These are phyloP conservation scores for Nicotiana obtusifolia DNA, from an alignment of 257 asterid genomes.

Conservation along the genomic window DNA sequence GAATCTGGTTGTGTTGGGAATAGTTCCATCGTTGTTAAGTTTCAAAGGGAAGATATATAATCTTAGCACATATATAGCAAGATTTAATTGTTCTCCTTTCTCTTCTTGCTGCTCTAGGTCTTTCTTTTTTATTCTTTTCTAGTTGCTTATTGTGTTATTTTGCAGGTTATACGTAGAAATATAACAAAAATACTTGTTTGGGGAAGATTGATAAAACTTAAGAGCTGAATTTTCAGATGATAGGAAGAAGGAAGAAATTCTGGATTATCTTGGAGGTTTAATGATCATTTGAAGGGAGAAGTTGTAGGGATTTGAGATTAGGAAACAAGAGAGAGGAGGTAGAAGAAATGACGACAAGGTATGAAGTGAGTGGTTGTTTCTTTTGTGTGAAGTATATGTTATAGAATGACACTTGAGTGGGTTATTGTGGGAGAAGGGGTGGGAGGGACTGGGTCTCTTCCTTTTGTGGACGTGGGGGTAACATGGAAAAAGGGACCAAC, in stretches of 20 bases:
- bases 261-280: slow-evolving; percentile 16
- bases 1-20: slow-evolving; percentile 87
- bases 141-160: not conserved
- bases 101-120: slow-evolving; percentile 7
- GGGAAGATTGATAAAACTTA: not conserved
- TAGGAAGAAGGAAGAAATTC: slow-evolving; percentile 2
- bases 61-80: not conserved
- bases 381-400: slow-evolving; percentile 78
- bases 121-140: not conserved
- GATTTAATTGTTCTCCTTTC: not conserved
- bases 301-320: slow-evolving; percentile 26
- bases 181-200: no score
- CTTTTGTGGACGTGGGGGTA: not conserved
- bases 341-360: slow-evolving; percentile 35
- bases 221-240: not conserved
- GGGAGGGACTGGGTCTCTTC: slow-evolving; percentile 10
- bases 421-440: slow-evolving; percentile 2
- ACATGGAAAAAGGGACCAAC: no score
- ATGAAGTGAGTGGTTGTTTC: slow-evolving; percentile 64
- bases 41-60: not conserved
- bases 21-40: slow-evolving; percentile 40
- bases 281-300: slow-evolving; percentile 24
- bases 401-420: slow-evolving; percentile 71
- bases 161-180: not conserved
- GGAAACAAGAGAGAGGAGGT: slow-evolving; percentile 33